Percentiles rank a stretch among this genome's conserved stretches.
Conservation (phyloP, 2,329 filamentous ascomycete genomes). For the Arthrobotrys entomopaga region DNA sequence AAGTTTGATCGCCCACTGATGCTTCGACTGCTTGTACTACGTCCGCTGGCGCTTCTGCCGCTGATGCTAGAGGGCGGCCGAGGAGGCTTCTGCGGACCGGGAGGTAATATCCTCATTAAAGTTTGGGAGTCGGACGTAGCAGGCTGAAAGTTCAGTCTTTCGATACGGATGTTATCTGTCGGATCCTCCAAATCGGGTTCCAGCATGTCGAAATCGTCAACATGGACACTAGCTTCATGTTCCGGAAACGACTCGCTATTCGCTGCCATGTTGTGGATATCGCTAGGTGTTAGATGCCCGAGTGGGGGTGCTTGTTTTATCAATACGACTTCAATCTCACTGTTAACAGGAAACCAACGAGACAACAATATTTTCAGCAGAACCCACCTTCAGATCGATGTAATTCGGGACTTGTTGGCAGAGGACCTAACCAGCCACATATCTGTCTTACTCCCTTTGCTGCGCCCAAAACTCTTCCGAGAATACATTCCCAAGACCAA, state of each 20-base stretch:
- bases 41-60: slow-evolving; percentile 42
- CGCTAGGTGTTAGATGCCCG: slow-evolving; percentile 67
- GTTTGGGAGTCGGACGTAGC: slow-evolving; percentile 45
- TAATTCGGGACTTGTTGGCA: slow-evolving; percentile 74
- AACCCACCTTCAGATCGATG: slow-evolving; percentile 68
- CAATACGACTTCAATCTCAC: slow-evolving; percentile 68
- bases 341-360: slow-evolving; percentile 9
- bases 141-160: slow-evolving; percentile 70
- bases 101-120: slow-evolving; percentile 48
- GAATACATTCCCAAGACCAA: slow-evolving; percentile 77
- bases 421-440: slow-evolving; percentile 79
- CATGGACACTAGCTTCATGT: slow-evolving; percentile 70
- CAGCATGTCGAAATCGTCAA: slow-evolving; percentile 74
- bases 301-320: slow-evolving; percentile 71
- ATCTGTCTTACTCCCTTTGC: slow-evolving; percentile 76
- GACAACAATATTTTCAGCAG: neutral
- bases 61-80: slow-evolving; percentile 47
- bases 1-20: slow-evolving; percentile 44
- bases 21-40: slow-evolving; percentile 52
- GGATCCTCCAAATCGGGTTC: slow-evolving; percentile 69
- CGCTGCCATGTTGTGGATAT: slow-evolving; percentile 73
- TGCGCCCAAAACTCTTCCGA: slow-evolving; percentile 75
- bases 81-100: slow-evolving; percentile 32
- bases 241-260: slow-evolving; percentile 75
- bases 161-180: slow-evolving; percentile 74